A percentile compares a stretch with the other conserved stretches of the same genome.
Conservation (phyloP, 371 early-diverging fungal species). For the Aphelidium insulamus region DNA sequence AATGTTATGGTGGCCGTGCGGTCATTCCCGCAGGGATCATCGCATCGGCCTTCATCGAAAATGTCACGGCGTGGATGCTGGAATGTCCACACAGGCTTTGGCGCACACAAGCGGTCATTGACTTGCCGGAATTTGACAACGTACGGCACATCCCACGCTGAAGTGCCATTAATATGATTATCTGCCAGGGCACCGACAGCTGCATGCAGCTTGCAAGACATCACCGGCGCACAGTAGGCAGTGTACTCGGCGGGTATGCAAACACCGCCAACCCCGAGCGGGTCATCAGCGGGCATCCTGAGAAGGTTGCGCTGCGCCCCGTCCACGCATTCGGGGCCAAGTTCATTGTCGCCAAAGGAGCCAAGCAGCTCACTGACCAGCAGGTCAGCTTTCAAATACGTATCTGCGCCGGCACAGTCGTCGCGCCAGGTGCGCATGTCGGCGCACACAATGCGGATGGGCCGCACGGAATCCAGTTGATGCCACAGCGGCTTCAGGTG, state of each 20-base stretch:
- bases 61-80: constrained; percentile 36
- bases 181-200: constrained; percentile 29
- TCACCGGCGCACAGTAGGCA: constrained; percentile 56
- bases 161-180: too few species aligned
- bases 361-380: constrained; percentile 76
- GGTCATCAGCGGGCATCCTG: constrained; percentile 43
- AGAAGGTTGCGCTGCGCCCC: constrained; percentile 68
- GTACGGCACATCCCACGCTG: constrained; percentile 84
- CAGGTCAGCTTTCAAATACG: constrained; percentile 38
- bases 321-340: constrained; percentile 88
- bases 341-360: constrained; percentile 91
- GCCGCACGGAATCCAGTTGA: too few species aligned
- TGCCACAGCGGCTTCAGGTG: constrained; percentile 58
- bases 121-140: constrained; percentile 74
- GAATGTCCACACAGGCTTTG: constrained; percentile 59
- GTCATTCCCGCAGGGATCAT: constrained; percentile 1
- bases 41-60: constrained; percentile 2
- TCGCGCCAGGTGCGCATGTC: constrained; percentile 87
- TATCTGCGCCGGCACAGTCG: constrained; percentile 34
- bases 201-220: constrained; percentile 52
- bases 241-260: constrained; percentile 69
- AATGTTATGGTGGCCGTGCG: constrained; percentile 45
- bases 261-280: too few species aligned
- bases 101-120: constrained; percentile 31
- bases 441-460: constrained; percentile 49